Percentiles rank a stretch among this genome's conserved stretches.
Conservation (phyloP, 2,329 filamentous ascomycete genomes). For the Stemphylium vesicarium region DNA sequence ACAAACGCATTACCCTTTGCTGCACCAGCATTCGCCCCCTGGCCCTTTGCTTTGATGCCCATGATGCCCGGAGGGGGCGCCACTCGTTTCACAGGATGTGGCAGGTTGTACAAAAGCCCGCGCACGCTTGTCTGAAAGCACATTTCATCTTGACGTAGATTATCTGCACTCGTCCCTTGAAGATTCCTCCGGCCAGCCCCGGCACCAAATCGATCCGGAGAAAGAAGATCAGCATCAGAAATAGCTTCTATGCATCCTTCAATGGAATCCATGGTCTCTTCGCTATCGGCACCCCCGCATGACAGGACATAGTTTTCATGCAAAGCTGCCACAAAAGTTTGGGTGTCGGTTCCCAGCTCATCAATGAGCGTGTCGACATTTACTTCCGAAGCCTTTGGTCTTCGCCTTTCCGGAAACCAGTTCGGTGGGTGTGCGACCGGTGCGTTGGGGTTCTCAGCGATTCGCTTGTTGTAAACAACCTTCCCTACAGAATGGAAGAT, state of each 20-base stretch:
- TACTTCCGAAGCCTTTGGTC: conserved; percentile 54
- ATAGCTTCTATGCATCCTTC: conserved; percentile 86
- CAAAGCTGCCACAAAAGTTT: conserved; percentile 86
- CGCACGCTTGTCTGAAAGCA: conserved; percentile 89
- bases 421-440: conserved; percentile 53
- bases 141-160: conserved; percentile 90
- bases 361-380: conserved; percentile 76
- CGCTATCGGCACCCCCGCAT: conserved; percentile 68
- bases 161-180: conserved; percentile 66
- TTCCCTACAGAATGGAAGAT: conserved; percentile 97
- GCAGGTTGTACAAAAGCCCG: conserved; percentile 83
- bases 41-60: conserved; percentile 40
- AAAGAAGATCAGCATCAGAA: conserved; percentile 87
- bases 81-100: conserved; percentile 77
- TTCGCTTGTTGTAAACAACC: conserved; percentile 93
- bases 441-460: conserved; percentile 50
- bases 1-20: conserved; percentile 70
- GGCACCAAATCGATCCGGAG: conserved; percentile 72
- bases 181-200: conserved; percentile 58
- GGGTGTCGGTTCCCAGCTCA: conserved; percentile 89
- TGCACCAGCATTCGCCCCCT: conserved; percentile 22
- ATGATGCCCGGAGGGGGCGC: conserved; percentile 48
- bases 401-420: conserved; percentile 54
- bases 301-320: conserved; percentile 95
- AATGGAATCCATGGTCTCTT: conserved; percentile 74